Base-by-base conservation (phyloP, 1,139 yeast species). In the Hyphopichia pseudoburtonii region DNA sequence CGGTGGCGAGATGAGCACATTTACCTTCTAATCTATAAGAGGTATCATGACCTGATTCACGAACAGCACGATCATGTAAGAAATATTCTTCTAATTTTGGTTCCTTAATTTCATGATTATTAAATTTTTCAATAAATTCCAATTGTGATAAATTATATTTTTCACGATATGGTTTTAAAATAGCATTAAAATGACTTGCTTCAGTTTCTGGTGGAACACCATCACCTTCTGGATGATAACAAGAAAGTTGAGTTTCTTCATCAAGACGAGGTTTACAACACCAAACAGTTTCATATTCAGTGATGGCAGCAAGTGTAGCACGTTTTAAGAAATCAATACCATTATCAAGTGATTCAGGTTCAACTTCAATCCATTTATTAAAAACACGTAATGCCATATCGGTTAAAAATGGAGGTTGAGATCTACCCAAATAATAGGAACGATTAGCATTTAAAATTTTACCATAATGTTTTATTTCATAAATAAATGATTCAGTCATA, bases 131-230 rank as follows among this genome's bases (percentile, higher is more conserved):
- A 46, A 84, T 77, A 56, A 92, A 88, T 46, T 86, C 89, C n/a
- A 73, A 77, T 41, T 86, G 74, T 0, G 81, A 42, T 10, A 84
- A 61, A 2, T 71, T 62, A 56, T 86, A 68, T 56, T 86, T 87
- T 34, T 75, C 64, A 33, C 86, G 79, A 54, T 75, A 89, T 4
- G 94, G 90, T 39, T 64, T 57, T 49, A 94, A 68, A 17, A 89
- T 75, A 7, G 86, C 75, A 49, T 80, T 77, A 54, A 92, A 92
- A 66, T 94, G 98, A 4, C 88, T 80, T 0, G 94, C 71, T 60
- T 92, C 99, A 2, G 97, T 90, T 60, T 92, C 99, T 7, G 97
- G 97, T 4, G 98, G 98, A 32, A 92, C 78, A 15, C 97, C 97
- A 24, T 76, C 50, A 27, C 97, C 97, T 40, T 78, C 85, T 0